A percentile compares a stretch with the other conserved stretches of the same genome.
Conservation (phyloP, 2,329 filamentous ascomycete species). For the Beauveria scarabaeidicola region DNA sequence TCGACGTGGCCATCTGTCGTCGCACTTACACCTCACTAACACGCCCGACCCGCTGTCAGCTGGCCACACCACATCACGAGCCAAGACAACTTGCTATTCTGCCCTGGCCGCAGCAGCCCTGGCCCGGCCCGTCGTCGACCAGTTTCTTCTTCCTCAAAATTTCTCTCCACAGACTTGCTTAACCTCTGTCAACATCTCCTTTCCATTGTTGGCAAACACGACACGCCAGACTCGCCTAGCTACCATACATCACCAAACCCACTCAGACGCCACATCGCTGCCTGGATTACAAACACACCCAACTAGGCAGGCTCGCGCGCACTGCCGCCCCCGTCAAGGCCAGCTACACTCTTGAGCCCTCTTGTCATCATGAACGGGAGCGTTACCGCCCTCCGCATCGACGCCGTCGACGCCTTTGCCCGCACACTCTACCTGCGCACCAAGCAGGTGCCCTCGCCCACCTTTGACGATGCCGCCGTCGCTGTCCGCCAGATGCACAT, state of each 20-base stretch:
- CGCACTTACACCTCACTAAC: background rate
- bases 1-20: background rate
- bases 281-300: background rate
- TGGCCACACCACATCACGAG: slow-evolving; percentile 6
- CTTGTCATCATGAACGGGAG: slow-evolving; percentile 5
- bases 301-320: background rate
- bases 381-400: slow-evolving; percentile 36
- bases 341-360: background rate
- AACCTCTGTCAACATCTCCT: background rate
- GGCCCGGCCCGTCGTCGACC: background rate
- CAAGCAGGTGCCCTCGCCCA: slow-evolving; percentile 33
- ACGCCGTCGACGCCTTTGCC: slow-evolving; percentile 47
- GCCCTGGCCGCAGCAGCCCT: background rate
- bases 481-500: slow-evolving; percentile 46
- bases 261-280: background rate
- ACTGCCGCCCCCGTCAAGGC: background rate
- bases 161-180: too few relatives aligned
- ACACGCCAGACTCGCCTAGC: background rate
- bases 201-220: background rate
- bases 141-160: background rate
- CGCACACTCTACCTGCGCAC: slow-evolving; percentile 47
- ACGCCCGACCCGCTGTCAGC: slow-evolving; percentile 2
- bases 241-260: background rate
- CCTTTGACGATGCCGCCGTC: slow-evolving; percentile 40
- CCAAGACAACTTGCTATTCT: background rate